A percentile compares a stretch with the other conserved stretches of the same genome.
These are phyloP conservation scores for Leccinum huronense DNA, from an alignment of 1,284 basidiomycete species.

Conservation along the genomic window DNA sequence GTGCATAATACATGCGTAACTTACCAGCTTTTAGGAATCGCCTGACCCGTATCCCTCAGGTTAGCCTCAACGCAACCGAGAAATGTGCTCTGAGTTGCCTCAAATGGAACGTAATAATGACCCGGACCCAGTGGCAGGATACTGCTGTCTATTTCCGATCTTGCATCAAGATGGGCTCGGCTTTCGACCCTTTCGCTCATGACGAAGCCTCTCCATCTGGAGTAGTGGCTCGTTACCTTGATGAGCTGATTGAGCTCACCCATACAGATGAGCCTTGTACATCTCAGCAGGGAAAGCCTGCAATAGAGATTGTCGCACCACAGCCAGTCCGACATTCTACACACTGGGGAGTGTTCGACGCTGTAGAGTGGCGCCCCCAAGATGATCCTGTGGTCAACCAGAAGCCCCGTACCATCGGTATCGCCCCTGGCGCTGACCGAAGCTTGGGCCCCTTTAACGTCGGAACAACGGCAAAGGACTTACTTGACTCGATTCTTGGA, in stretches of 20 bases:
- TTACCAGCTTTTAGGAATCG: slow-evolving; percentile 28
- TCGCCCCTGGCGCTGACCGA: slow-evolving; percentile 31
- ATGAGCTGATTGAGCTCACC: slow-evolving; percentile 24
- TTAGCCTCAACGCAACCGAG: slow-evolving; percentile 34
- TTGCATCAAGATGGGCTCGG: slow-evolving; percentile 32
- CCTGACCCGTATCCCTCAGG: slow-evolving; percentile 31
- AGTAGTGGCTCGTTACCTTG: slow-evolving; percentile 26
- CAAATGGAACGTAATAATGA: slow-evolving; percentile 30
- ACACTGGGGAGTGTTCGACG: slow-evolving; percentile 16
- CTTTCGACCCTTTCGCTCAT: slow-evolving; percentile 31
- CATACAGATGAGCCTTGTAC: background rate
- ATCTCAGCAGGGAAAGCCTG: background rate
- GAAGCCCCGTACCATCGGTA: slow-evolving; percentile 29
- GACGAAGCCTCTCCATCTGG: slow-evolving; percentile 19
- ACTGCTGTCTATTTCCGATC: slow-evolving; percentile 26
- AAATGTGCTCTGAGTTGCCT: slow-evolving; percentile 30
- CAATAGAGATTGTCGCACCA: slow-evolving; percentile 17
- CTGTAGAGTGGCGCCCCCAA: slow-evolving; percentile 33
- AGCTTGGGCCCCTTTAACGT: background rate
- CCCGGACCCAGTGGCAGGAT: slow-evolving; percentile 30
- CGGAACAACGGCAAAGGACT: slow-evolving; percentile 30
- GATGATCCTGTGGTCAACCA: slow-evolving; percentile 35
- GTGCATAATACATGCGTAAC: background rate
- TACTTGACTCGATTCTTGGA: slow-evolving; percentile 33
- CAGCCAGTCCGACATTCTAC: slow-evolving; percentile 17